Conservation (phyloP, 768 basidiomycete genomes). For the Tricholoma bakamatsutake region DNA sequence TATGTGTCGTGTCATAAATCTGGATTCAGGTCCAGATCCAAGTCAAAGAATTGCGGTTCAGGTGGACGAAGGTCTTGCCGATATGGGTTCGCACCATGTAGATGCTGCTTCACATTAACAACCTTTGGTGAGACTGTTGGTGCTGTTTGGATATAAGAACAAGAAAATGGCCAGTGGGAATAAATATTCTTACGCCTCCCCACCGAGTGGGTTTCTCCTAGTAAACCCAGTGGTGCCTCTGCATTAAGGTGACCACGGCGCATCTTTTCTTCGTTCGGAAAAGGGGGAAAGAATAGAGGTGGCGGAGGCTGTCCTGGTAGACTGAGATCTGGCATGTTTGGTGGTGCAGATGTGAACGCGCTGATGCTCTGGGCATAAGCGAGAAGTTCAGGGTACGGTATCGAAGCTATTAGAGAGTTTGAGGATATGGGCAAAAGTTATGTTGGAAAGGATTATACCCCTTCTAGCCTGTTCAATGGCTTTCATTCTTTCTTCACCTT, state of each 20-base stretch:
- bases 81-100: slow-evolving; percentile 59
- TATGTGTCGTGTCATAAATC: slow-evolving; percentile 43
- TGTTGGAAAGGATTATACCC: slow-evolving; percentile 36
- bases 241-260: slow-evolving; percentile 74
- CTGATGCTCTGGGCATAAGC: slow-evolving; percentile 82
- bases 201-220: slow-evolving; percentile 79
- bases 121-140: slow-evolving; percentile 56
- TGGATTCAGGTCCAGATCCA: slow-evolving; percentile 82
- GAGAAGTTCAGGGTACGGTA: slow-evolving; percentile 78
- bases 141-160: slow-evolving; percentile 31
- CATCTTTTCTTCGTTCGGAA: slow-evolving; percentile 91
- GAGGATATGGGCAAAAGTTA: neutral
- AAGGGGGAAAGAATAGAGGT: slow-evolving; percentile 83
- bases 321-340: slow-evolving; percentile 74
- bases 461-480: slow-evolving; percentile 68
- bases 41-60: slow-evolving; percentile 61
- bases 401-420: slow-evolving; percentile 45
- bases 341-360: slow-evolving; percentile 83
- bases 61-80: slow-evolving; percentile 61
- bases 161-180: slow-evolving; percentile 3
- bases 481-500: slow-evolving; percentile 68
- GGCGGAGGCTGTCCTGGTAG: slow-evolving; percentile 69
- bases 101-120: slow-evolving; percentile 38
- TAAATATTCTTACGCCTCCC: slow-evolving; percentile 53
- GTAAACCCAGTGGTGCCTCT: slow-evolving; percentile 69